These are phyloP conservation scores for Puccinia triticina DNA, from an alignment of 1,284 basidiomycete species.

Conservation along the genomic window DNA sequence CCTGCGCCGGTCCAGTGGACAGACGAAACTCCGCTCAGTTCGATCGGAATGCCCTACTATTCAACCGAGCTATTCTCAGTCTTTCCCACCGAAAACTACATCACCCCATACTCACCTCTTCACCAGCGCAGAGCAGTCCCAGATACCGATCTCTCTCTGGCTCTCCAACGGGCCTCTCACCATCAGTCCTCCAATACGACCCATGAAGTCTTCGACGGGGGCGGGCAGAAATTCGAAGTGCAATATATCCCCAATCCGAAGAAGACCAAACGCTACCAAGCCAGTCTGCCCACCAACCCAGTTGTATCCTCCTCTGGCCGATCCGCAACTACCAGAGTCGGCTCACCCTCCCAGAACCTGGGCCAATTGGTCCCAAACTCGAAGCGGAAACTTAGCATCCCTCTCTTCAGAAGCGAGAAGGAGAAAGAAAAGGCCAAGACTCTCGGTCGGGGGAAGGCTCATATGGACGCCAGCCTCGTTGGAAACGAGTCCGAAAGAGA, in stretches of 20 bases:
- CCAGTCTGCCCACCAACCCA: conserved; percentile 14
- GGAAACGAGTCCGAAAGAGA: conserved; percentile 51
- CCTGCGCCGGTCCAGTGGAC: conserved; percentile 75
- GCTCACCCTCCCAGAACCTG: conserved; percentile 69
- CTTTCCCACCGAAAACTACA: conserved; percentile 64
- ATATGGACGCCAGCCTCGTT: conserved; percentile 51
- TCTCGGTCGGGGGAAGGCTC: conserved; percentile 58
- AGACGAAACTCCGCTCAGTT: conserved; percentile 82
- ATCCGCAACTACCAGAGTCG: conserved; percentile 62
- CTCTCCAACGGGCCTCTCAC: conserved; percentile 75
- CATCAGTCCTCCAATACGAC: conserved; percentile 87
- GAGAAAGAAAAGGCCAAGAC: conserved; percentile 61
- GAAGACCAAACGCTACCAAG: conserved; percentile 51
- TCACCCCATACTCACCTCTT: conserved; percentile 65
- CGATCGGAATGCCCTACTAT: conserved; percentile 88
- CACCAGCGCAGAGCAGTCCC: conserved; percentile 60
- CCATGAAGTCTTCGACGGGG: conserved; percentile 70
- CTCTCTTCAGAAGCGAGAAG: conserved; percentile 82
- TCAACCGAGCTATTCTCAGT: conserved; percentile 76
- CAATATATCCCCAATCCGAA: conserved; percentile 46
- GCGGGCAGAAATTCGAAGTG: conserved; percentile 68
- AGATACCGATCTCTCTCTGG: conserved; percentile 63
- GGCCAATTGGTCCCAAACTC: conserved; percentile 58
- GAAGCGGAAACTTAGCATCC: conserved; percentile 64
- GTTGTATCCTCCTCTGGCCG: background rate